Conservation (phyloP, 1,284 basidiomycete genomes). For the Macrocybe sp. region DNA sequence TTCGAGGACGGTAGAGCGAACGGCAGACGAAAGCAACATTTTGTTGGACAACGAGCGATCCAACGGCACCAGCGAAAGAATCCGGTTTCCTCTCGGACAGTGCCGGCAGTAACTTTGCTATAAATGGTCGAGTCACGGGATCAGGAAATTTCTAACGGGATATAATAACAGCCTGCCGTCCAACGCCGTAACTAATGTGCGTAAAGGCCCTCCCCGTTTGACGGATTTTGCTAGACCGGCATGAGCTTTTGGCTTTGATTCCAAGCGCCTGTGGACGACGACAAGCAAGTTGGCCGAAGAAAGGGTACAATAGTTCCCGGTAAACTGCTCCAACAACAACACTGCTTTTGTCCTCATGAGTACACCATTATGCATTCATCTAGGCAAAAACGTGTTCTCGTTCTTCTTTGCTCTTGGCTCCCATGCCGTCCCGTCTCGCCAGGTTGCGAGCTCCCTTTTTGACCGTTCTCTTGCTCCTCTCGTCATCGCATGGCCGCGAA, state of each 20-base stretch:
- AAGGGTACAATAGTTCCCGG: conserved; percentile 25
- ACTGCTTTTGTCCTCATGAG: conserved; percentile 14
- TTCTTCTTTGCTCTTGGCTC: conserved; percentile 14
- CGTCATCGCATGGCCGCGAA: conserved; percentile 42
- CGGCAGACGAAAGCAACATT: conserved; percentile 42
- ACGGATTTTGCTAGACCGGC: too few species aligned
- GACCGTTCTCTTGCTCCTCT: conserved; percentile 35
- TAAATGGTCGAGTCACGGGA: conserved; percentile 9
- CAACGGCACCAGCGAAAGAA: conserved; percentile 16
- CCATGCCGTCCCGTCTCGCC: conserved; percentile 63
- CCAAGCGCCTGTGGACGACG: too few species aligned
- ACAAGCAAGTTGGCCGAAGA: conserved; percentile 3
- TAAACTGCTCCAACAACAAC: conserved; percentile 10
- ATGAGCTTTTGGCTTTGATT: too few species aligned
- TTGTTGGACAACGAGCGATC: conserved; percentile 9
- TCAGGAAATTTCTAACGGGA: not conserved
- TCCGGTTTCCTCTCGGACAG: conserved; percentile 12
- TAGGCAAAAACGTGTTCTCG: not conserved
- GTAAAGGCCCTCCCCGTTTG: too few species aligned
- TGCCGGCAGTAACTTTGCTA: conserved; percentile 8
- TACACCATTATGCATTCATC: conserved; percentile 7
- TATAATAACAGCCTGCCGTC: not conserved
- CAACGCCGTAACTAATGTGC: not conserved
- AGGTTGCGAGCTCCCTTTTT: conserved; percentile 56
- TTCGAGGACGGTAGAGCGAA: conserved; percentile 36